Evolutionary conservation across 345 rosid genomes (phyloP).

Genomic region (Capsella bursapastoris): DNA sequence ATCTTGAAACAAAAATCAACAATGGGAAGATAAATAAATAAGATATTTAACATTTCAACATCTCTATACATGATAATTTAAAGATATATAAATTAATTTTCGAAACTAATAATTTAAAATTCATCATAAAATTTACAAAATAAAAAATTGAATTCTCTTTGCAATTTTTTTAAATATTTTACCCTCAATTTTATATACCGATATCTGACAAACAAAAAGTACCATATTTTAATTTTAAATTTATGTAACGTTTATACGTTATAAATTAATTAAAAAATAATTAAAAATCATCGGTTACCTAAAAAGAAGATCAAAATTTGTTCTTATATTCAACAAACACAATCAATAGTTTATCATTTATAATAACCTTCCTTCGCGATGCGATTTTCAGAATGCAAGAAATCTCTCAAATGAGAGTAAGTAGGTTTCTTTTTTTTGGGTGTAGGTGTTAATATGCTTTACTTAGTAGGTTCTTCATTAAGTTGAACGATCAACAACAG

Average conservation of each 20-base stretch:
- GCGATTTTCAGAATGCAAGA: not conserved
- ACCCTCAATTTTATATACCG: too few relatives aligned
- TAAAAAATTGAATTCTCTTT: not conserved
- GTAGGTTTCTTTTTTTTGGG: too few relatives aligned
- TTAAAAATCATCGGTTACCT: not conserved
- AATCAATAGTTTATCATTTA: not conserved
- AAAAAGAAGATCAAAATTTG: not conserved
- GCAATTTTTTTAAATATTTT: not conserved
- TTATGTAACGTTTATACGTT: constrained; percentile 4
- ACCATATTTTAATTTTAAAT: too few relatives aligned
- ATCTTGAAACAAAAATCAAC: too few relatives aligned
- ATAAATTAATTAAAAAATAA: not conserved
- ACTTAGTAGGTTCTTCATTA: not conserved
- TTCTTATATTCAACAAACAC: constrained; percentile 4
- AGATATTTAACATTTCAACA: too few relatives aligned
- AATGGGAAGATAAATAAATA: too few relatives aligned
- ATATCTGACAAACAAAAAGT: too few relatives aligned
- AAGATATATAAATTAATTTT: not conserved
- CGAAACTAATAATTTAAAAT: not conserved
- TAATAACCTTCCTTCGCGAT: not conserved
- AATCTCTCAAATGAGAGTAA: not conserved
- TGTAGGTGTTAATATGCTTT: not conserved
- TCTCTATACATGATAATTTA: too few relatives aligned
- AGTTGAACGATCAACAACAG: not conserved
- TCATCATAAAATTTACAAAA: not conserved